Percentiles rank a stretch among this genome's conserved stretches.
These are phyloP conservation scores for Paraleonurus japonicus DNA, from an alignment of 257 asterid genomes.

Conservation along the genomic window DNA sequence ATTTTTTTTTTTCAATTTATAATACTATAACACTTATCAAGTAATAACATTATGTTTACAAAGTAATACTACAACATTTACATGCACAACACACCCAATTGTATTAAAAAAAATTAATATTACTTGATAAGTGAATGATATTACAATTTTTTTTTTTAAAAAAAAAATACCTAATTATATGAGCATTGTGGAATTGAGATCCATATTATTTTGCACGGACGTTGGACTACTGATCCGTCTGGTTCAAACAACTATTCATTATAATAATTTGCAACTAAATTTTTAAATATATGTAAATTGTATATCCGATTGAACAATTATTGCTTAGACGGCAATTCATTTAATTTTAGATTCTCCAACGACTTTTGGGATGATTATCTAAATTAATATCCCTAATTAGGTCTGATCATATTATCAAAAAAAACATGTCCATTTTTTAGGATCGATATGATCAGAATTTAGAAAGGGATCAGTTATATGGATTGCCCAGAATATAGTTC, in stretches of 20 bases:
- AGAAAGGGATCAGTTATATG: background rate
- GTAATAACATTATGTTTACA: too few species aligned
- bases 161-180: too few species aligned
- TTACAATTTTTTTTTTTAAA: too few species aligned
- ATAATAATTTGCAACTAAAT: background rate
- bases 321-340: conserved; percentile 24
- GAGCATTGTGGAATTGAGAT: too few species aligned
- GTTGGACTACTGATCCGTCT: conserved; percentile 11
- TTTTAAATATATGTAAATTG: background rate
- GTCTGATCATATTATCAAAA: background rate
- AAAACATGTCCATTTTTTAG: background rate
- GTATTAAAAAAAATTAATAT: too few species aligned
- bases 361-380: background rate
- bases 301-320: background rate
- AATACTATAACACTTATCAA: too few species aligned
- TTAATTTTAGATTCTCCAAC: conserved; percentile 11
- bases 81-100: too few species aligned
- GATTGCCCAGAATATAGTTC: background rate
- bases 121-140: too few species aligned
- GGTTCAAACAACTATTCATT: background rate
- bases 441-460: background rate
- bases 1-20: too few species aligned
- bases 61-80: too few species aligned
- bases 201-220: background rate
- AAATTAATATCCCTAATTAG: background rate